Evolutionary conservation across 1,139 yeast species (phyloP).

Genomic region (Kurtzmaniella quercitrusa): DNA sequence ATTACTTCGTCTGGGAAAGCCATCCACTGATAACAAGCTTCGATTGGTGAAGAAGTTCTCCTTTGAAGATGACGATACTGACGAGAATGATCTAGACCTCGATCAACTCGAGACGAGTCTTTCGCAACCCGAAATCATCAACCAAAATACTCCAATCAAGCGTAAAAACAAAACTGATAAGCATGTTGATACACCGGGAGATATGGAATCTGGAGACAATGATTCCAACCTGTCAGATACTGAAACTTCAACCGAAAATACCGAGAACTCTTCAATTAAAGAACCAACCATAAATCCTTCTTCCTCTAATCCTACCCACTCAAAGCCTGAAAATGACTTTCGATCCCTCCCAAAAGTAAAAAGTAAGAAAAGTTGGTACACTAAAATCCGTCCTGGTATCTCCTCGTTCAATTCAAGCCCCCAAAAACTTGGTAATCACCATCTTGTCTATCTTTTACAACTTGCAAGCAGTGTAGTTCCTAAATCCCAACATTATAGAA

Average conservation of each 20-base stretch:
- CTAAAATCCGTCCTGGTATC: conserved; percentile 65
- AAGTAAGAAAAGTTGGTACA: conserved; percentile 51
- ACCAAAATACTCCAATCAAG: too few relatives aligned
- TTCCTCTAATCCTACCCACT: too few relatives aligned
- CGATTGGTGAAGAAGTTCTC: conserved; percentile 13
- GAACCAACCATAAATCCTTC: too few relatives aligned
- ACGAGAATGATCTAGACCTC: background rate
- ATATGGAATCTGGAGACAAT: too few relatives aligned
- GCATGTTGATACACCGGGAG: too few relatives aligned
- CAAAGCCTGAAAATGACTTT: too few relatives aligned
- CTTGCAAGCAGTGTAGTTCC: conserved; percentile 63
- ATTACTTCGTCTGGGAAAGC: conserved; percentile 22
- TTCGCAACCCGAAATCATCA: too few relatives aligned
- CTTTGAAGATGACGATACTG: conserved; percentile 6
- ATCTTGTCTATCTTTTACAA: conserved; percentile 50
- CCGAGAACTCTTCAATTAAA: background rate
- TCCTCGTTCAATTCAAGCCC: conserved; percentile 51
- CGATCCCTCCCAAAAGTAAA: conserved; percentile 34
- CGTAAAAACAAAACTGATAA: too few relatives aligned
- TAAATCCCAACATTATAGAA: conserved; percentile 57
- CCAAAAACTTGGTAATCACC: conserved; percentile 54
- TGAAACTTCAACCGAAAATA: too few relatives aligned
- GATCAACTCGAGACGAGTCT: too few relatives aligned
- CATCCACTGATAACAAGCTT: conserved; percentile 7
- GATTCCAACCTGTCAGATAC: too few relatives aligned